phyloP scores from a whole-genome alignment of 2,329 filamentous ascomycete genomes.

The Diaporthe longicolla region DNA sequence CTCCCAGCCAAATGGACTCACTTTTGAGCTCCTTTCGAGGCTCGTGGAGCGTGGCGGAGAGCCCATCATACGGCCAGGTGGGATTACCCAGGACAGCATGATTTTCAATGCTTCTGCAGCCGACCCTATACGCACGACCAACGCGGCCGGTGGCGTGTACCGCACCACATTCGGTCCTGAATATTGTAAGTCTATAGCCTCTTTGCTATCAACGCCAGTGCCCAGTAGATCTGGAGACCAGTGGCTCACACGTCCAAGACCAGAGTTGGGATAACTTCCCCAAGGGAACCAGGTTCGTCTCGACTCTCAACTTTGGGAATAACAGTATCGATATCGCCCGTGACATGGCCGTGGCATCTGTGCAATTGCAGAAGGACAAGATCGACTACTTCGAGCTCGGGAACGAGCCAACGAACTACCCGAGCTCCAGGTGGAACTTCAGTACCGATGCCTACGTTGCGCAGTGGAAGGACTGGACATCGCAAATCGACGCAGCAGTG shows the following conservation, averaged over 20 bases:
- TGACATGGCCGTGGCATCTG: constrained; percentile 15
- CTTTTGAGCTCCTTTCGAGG: constrained; percentile 26
- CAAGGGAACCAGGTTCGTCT: constrained; percentile 19
- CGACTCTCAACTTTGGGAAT: constrained; percentile 20
- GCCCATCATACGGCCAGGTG: constrained; percentile 4
- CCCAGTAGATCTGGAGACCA: too few relatives aligned
- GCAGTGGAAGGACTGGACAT: constrained; percentile 19
- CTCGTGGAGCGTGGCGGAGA: constrained; percentile 16
- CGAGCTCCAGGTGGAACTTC: constrained; percentile 10
- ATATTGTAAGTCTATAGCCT: neutral
- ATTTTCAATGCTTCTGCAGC: constrained; percentile 20
- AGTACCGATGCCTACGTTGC: constrained; percentile 28
- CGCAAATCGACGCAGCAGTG: constrained; percentile 18
- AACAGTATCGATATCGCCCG: constrained; percentile 19
- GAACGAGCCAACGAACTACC: constrained; percentile 30
- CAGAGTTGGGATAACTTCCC: constrained; percentile 29
- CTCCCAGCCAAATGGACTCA: constrained; percentile 21
- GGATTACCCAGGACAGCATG: constrained; percentile 28
- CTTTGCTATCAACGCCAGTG: too few relatives aligned
- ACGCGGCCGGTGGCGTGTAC: constrained; percentile 24
- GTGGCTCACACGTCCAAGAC: neutral
- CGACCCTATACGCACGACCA: constrained; percentile 22
- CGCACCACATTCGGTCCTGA: constrained; percentile 19
- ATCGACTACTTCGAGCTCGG: constrained; percentile 32
- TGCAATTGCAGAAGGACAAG: constrained; percentile 28